Percentiles rank a stretch among this genome's conserved stretches.
Evolutionary conservation across 306 rosid genomes (phyloP).

Genomic region (Calophaca sinica): DNA sequence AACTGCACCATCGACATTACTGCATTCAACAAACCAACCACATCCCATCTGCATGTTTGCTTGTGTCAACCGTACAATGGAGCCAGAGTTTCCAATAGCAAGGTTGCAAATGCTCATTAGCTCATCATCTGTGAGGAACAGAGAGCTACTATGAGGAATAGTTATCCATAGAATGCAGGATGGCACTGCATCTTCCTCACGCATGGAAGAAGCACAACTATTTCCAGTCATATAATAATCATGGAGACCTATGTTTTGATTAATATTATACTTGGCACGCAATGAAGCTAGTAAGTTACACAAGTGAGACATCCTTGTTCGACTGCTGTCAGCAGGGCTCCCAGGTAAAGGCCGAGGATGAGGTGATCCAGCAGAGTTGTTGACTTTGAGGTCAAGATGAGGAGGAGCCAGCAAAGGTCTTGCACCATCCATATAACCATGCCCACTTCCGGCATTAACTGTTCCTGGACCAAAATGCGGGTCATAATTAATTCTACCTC

Average conservation of each 20-base stretch:
- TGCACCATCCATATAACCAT: conserved; percentile 63
- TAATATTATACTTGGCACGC: conserved; percentile 66
- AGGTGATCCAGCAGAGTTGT: conserved; percentile 69
- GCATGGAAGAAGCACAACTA: conserved; percentile 44
- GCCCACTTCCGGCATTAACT: conserved; percentile 51
- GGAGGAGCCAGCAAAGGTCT: conserved; percentile 61
- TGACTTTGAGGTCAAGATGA: conserved; percentile 61
- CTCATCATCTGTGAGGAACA: conserved; percentile 70
- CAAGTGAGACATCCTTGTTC: conserved; percentile 67
- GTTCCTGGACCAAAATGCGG: conserved; percentile 65
- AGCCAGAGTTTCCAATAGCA: conserved; percentile 67
- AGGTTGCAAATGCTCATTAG: conserved; percentile 69
- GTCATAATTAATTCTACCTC: conserved; percentile 67
- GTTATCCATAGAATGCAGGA: conserved; percentile 67
- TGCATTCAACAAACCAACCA: conserved; percentile 85
- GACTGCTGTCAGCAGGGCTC: conserved; percentile 65
- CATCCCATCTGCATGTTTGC: conserved; percentile 66
- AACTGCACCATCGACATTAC: conserved; percentile 69
- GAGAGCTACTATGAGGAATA: conserved; percentile 60
- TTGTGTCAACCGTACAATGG: conserved; percentile 67
- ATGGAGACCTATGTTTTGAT: conserved; percentile 59
- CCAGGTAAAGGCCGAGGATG: conserved; percentile 58
- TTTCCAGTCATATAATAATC: conserved; percentile 63
- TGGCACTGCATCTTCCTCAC: conserved; percentile 66
- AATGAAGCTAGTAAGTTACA: conserved; percentile 61